These are phyloP conservation scores for Trypanosoma boissoni DNA, from an alignment of 208 protist genomes.

Conservation along the genomic window DNA sequence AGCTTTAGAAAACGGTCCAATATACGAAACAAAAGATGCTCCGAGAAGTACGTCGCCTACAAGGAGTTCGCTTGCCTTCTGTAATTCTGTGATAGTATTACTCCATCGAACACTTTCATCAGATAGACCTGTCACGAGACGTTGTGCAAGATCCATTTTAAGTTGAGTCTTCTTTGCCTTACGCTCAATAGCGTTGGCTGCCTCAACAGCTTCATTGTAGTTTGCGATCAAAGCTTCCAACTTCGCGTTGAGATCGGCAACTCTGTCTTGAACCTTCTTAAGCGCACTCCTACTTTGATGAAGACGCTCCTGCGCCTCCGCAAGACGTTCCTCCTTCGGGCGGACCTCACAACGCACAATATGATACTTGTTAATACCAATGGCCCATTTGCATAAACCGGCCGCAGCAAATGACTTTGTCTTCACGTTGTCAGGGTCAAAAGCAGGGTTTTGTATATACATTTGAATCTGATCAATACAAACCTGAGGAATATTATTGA, in stretches of 20 bases:
- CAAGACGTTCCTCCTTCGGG: constrained; percentile 95
- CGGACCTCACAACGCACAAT: constrained; percentile 96
- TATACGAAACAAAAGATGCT: constrained; percentile 97
- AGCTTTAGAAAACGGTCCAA: constrained; percentile 96
- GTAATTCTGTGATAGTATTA: constrained; percentile 90
- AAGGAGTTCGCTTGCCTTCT: constrained; percentile 87
- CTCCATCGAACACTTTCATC: constrained; percentile 97
- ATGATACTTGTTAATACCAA: constrained; percentile 96
- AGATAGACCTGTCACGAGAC: constrained; percentile 95
- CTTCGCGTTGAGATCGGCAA: constrained; percentile 94
- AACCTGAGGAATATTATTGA: constrained; percentile 94
- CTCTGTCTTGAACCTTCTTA: constrained; percentile 94
- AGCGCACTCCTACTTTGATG: constrained; percentile 81
- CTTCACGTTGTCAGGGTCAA: constrained; percentile 90
- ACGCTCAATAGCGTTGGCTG: constrained; percentile 91
- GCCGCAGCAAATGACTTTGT: constrained; percentile 95
- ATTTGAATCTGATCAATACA: constrained; percentile 94
- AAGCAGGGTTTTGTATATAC: constrained; percentile 91
- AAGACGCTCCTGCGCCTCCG: constrained; percentile 90
- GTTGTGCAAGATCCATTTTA: constrained; percentile 93
- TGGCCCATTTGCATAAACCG: constrained; percentile 96
- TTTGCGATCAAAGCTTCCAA: constrained; percentile 90
- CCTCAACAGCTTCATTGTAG: constrained; percentile 94
- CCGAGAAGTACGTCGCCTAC: constrained; percentile 97
- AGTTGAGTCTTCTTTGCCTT: constrained; percentile 93